Evolutionary conservation across 352 stramenopile genomes (phyloP), one percentile per base, ranked within the genome.

Genomic region (Lagenidium sp.): DNA sequence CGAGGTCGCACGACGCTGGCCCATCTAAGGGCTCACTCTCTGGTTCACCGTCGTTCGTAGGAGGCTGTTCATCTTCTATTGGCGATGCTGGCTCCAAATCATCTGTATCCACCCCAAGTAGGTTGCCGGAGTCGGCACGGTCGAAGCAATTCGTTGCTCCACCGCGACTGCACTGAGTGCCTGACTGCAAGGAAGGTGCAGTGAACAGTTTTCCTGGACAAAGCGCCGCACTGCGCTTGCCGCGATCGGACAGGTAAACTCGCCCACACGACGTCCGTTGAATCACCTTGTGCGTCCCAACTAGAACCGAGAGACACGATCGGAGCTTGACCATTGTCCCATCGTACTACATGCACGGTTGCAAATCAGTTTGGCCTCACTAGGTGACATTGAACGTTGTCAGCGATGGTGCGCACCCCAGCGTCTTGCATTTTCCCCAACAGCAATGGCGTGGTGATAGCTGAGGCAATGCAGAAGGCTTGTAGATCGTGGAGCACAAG

Each of bases 211-310:
- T n/a, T n/a, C n/a, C n/a, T n/a, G n/a, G n/a, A n/a, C n/a, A n/a
- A n/a, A n/a, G n/a, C n/a, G n/a, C 44, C 7, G 61, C 65, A 44
- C 77, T 87, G 6, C 44, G 57, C 30, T 51, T 43, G 1, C 77
- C 77, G 36, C 68, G 81, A 10, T 68, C 50, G 12, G 77, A 83
- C 11, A 93, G 57, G 29, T 57, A 90, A 10, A 84, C 43, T 6
- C 50, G 44, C 0, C 80, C 72, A 13, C 48, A 31, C 10, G 65
- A 47, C 0, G 68, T 68, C 36, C 61, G 70, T 6, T 53, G 47
- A 15, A 87, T 54, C 16, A 89, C 77, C 19, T 76, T 48, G 44
- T 91, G 63, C 1, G 73, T 85, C 4, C 52, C 62, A n/a, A 58
- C 58, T 13, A 93, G 58, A 11, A 65, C 66, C 29, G 65, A 46